Evolutionary conservation across 306 rosid genomes (phyloP), one percentile per base, ranked within the genome.

Genomic region (Cyamopsis tetragonoloba): DNA sequence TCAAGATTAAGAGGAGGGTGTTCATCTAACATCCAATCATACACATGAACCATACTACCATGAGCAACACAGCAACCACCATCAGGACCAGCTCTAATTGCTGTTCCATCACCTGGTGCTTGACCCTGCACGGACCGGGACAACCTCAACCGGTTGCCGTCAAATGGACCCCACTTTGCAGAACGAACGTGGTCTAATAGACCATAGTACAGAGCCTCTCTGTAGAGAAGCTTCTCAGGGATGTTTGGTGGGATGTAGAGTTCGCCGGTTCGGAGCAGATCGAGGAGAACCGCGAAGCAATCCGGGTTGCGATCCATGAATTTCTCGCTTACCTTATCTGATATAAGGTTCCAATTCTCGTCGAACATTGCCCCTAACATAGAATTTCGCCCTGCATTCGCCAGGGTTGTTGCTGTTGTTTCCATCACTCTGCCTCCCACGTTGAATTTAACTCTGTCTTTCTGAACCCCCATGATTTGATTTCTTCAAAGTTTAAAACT

Each of bases 21-120:
- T 72, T 90, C 92, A 1, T 90, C 90, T 0, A 93, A 48, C 97
- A 88, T 85, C 99, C 99, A 93, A 60, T 90, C 97, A 26, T 93
- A 93, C 8, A 93, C 92, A 47, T 93, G 97, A 44, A 90, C 97
- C 91, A 93, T 80, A 77, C 84, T 80, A 4, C 97, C 97, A 57
- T 89, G 97, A 1, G 95, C 97, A 0, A 93, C 96, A 30, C 99
- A 90, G 63, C 97, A 90, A 2, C 97, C 96, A 8, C 99, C 97
- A 13, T 88, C 90, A 0, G 99, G 99, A 13, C 95, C 91, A 0
- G 89, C 99, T 17, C 97, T 81, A n/a, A 93, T 86, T 22, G 95
- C 97, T 1, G 97, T 93, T 12, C 96, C 99, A 13, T 93, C 97
- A n/a, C 97, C 97, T 0, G 97, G 99, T 1, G 97, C 96, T 26